Percentiles rank a stretch among this genome's conserved stretches.
Conservation (phyloP, 2,329 filamentous ascomycete genomes). For the Sarocladium brachiariae region DNA sequence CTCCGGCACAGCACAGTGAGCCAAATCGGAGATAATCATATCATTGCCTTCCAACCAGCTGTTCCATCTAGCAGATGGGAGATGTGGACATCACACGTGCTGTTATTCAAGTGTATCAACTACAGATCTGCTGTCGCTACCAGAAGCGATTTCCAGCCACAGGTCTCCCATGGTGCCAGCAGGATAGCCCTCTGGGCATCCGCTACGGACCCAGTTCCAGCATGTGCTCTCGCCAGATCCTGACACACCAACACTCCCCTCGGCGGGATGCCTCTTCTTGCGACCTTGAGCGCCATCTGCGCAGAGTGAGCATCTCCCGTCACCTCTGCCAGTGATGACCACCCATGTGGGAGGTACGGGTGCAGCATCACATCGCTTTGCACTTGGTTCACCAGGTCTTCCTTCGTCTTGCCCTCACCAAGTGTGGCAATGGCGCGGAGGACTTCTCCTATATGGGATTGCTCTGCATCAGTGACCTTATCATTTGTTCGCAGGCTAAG, state of each 20-base stretch:
- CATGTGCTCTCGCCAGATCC: constrained; percentile 67
- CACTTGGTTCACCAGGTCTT: constrained; percentile 55
- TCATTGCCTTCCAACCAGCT: too few species aligned
- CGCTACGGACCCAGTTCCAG: constrained; percentile 61
- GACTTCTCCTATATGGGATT: constrained; percentile 65
- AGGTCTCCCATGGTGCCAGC: constrained; percentile 69
- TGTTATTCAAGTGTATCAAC: background rate
- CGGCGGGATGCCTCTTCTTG: constrained; percentile 66
- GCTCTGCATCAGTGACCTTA: constrained; percentile 54
- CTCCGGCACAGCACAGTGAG: background rate
- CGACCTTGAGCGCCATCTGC: constrained; percentile 78
- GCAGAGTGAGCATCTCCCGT: constrained; percentile 50
- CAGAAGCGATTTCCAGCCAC: constrained; percentile 57
- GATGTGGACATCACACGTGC: constrained; percentile 13
- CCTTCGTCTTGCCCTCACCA: constrained; percentile 38
- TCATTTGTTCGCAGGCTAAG: constrained; percentile 63
- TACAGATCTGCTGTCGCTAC: constrained; percentile 18
- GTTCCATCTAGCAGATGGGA: background rate
- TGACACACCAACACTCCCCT: constrained; percentile 58
- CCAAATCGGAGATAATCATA: too few species aligned
- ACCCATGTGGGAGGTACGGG: constrained; percentile 72
- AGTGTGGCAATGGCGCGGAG: constrained; percentile 66
- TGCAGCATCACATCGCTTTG: constrained; percentile 74
- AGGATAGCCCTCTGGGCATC: constrained; percentile 74
- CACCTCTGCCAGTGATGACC: constrained; percentile 64